phyloP scores from a whole-genome alignment of 1,139 yeast species.

The Wickerhamiella infanticola region DNA sequence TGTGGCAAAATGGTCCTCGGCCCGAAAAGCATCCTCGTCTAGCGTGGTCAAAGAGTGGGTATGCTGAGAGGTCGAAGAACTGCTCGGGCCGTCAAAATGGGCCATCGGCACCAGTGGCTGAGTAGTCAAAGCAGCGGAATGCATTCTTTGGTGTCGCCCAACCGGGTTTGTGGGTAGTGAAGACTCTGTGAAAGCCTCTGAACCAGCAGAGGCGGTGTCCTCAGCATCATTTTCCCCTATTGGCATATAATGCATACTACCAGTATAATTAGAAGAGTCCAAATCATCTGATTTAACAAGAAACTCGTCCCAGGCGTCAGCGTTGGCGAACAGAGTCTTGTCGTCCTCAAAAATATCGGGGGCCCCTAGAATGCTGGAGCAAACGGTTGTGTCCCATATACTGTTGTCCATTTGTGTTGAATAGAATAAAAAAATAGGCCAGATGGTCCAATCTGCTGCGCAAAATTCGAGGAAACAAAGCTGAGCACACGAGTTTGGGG shows the following conservation, averaged over 20 bases:
- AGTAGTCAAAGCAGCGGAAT: neutral
- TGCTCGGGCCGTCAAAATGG: neutral
- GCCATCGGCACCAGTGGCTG: neutral
- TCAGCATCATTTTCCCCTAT: neutral
- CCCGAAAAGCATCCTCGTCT: neutral
- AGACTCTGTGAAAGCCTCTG: neutral
- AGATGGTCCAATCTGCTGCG: too few relatives aligned
- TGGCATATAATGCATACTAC: neutral
- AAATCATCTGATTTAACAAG: neutral
- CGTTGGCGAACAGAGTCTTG: neutral
- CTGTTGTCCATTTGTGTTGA: neutral
- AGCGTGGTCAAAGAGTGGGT: too few relatives aligned
- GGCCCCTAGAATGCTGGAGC: neutral
- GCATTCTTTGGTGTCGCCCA: neutral
- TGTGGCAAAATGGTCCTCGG: neutral
- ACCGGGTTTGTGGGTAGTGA: neutral
- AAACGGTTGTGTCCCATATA: neutral
- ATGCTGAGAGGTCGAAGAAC: too few relatives aligned
- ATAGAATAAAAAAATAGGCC: too few relatives aligned
- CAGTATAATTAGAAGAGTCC: neutral
- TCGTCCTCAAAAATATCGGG: neutral
- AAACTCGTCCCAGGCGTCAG: conserved; percentile 1
- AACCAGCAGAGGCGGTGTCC: neutral
- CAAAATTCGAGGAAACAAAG: too few relatives aligned
- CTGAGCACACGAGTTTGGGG: too few relatives aligned